phyloP scores from a whole-genome alignment of 176 grass and related monocot species.

The Miscanthus lutarioriparius region DNA sequence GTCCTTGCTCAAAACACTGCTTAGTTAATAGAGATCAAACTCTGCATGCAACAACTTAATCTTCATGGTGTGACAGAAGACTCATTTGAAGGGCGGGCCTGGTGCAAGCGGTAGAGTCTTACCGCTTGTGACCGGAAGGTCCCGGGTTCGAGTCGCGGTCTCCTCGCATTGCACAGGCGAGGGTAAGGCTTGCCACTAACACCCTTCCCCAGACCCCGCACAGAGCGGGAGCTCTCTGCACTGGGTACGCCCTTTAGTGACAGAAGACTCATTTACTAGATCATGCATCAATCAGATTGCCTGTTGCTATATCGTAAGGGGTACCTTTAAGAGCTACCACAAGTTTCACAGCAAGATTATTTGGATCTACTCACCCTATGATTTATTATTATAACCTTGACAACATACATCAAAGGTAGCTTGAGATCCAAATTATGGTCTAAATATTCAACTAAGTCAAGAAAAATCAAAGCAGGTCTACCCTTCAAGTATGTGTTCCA shows the following conservation, averaged over 20 bases:
- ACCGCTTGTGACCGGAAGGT: no score
- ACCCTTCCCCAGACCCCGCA: no score
- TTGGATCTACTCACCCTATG: background rate
- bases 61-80: background rate
- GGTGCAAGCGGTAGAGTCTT: no score
- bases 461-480: background rate
- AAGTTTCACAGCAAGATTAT: background rate
- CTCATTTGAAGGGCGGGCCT: no score
- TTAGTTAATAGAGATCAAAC: background rate
- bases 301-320: background rate
- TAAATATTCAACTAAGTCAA: background rate
- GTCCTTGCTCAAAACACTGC: background rate
- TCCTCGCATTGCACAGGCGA: no score
- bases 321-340: background rate
- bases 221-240: no score
- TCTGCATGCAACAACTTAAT: background rate
- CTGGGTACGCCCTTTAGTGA: no score
- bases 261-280: slow-evolving; percentile 1
- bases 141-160: no score
- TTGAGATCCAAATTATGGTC: background rate
- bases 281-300: background rate
- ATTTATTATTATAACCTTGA: background rate
- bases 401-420: background rate
- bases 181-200: no score
- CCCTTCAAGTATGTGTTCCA: background rate